Evolutionary conservation across 805 yeast species (phyloP).

Genomic region (Myxozyma neglecta): DNA sequence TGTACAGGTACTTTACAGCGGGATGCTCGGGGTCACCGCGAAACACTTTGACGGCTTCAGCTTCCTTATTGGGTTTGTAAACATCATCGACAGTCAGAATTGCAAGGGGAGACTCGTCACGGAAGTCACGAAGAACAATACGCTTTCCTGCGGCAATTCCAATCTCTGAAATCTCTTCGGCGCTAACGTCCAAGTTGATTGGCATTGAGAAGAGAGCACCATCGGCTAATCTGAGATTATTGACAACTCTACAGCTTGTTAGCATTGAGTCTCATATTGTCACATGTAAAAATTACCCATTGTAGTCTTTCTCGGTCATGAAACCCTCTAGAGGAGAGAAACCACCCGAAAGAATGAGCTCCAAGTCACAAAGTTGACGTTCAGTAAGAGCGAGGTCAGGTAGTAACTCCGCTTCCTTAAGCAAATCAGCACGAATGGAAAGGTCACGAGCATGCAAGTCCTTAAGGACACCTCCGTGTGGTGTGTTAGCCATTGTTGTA

Average conservation of each 20-base stretch:
- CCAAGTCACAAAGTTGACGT: conserved; percentile 91
- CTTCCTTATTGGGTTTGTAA: conserved; percentile 74
- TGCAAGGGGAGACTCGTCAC: conserved; percentile 78
- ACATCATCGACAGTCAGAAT: conserved; percentile 76
- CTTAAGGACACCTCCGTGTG: conserved; percentile 90
- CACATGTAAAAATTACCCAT: conserved; percentile 34
- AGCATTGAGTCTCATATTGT: not conserved
- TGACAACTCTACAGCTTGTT: conserved; percentile 51
- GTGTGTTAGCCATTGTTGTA: conserved; percentile 50
- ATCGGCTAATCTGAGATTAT: conserved; percentile 63
- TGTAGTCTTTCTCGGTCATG: conserved; percentile 65
- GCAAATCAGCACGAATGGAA: conserved; percentile 53
- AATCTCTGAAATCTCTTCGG: conserved; percentile 48
- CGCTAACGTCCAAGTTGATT: conserved; percentile 76
- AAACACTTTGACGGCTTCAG: conserved; percentile 83
- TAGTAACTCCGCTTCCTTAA: conserved; percentile 57
- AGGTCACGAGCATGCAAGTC: conserved; percentile 84
- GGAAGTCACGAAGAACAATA: conserved; percentile 73
- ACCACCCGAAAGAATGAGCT: conserved; percentile 88
- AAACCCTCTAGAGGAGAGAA: conserved; percentile 84
- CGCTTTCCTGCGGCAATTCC: conserved; percentile 55
- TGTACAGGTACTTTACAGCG: conserved; percentile 71
- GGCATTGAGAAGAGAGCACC: conserved; percentile 92
- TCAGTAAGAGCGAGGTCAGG: conserved; percentile 58
- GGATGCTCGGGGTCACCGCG: conserved; percentile 98